Evolutionary conservation across 305 asterid species (phyloP), one percentile per base, ranked within the genome.

Genomic region (Fraxinus platypoda): DNA sequence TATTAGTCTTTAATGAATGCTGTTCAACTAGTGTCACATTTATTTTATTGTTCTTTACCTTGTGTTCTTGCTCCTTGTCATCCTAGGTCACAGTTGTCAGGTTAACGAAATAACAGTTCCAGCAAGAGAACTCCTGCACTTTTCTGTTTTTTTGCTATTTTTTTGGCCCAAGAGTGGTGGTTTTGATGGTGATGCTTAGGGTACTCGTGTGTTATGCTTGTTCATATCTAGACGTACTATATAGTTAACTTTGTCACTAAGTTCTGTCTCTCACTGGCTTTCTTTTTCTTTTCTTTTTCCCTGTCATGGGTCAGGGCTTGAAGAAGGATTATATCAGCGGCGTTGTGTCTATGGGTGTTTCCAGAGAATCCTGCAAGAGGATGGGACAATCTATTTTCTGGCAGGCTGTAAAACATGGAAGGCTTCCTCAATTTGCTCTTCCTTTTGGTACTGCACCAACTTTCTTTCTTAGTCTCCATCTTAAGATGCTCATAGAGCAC

Each of bases 391-490:
- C 91, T 80, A 81, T 91, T 79, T 80, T 83, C 85, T 78, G 80
- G 78, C 85, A 87, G 84, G 81, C 88, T 75, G 77, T 83, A 74
- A 84, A 83, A 86, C 90, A 83, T 25, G 89, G 93, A 86, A 87
- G 84, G 76, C 86, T 89, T 86, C 93, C 93, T 80, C 89, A 84
- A 80, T 88, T 89, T 78, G 86, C 93, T 87, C 88, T 91, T 76
- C 86, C 97, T 66, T 91, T 88, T 85, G 74, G 91, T 64, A 92
- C 93, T 70, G 97, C 97, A 7, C 95, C 97, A 59, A 84, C 90
- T 57, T 88, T 88, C 88, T 92, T 91, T 85, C 91, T 90, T 82
- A 86, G 86, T 84, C 89, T 91, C 87, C 97, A 94, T 88, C 95
- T 95, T 74, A 87, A 89, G 88, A 78, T 89, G 82, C 92, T 94